Percentiles rank a stretch among this genome's conserved stretches.
Evolutionary conservation across 139 green algal species (phyloP).

Genomic region (Mesotaenium endlicherianum): DNA sequence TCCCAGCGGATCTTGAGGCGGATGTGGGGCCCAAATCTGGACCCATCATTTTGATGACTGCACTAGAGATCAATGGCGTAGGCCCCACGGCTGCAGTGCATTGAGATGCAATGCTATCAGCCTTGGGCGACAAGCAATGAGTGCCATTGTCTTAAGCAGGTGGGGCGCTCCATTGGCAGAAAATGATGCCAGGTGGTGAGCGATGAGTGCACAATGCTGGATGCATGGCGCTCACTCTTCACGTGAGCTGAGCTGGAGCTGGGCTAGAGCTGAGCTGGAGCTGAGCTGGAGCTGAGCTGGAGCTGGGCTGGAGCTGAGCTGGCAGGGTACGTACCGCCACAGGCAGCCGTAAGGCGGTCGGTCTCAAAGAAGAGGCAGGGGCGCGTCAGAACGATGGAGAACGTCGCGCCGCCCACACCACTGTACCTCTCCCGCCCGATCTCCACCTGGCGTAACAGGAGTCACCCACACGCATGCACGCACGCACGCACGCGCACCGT

Average conservation of each 20-base stretch:
- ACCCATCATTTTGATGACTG: not conserved
- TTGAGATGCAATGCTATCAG: not conserved
- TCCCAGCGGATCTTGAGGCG: not conserved
- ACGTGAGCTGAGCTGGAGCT: not conserved
- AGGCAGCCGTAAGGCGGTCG: not conserved
- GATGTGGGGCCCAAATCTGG: not conserved
- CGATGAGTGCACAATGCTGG: not conserved
- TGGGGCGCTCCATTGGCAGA: not conserved
- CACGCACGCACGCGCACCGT: not conserved
- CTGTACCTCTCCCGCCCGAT: not conserved
- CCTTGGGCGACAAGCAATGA: not conserved
- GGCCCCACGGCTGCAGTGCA: not conserved
- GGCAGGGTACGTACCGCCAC: not conserved
- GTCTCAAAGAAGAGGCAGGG: constrained; percentile 1
- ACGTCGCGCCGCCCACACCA: not conserved
- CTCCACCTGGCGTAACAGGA: constrained; percentile 4
- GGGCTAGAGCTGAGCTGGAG: not conserved
- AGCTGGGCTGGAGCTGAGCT: not conserved
- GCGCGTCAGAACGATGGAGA: not conserved
- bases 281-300: not conserved
- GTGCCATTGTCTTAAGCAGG: not conserved
- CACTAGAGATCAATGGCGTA: not conserved
- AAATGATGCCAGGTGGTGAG: not conserved
- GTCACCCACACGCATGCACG: not conserved
- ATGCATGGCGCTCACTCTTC: no score